Percentiles rank a stretch among this genome's conserved stretches.
Evolutionary conservation across 148 eudicot genomes (phyloP).

Genomic region (Fagopyrum homotropicum): DNA sequence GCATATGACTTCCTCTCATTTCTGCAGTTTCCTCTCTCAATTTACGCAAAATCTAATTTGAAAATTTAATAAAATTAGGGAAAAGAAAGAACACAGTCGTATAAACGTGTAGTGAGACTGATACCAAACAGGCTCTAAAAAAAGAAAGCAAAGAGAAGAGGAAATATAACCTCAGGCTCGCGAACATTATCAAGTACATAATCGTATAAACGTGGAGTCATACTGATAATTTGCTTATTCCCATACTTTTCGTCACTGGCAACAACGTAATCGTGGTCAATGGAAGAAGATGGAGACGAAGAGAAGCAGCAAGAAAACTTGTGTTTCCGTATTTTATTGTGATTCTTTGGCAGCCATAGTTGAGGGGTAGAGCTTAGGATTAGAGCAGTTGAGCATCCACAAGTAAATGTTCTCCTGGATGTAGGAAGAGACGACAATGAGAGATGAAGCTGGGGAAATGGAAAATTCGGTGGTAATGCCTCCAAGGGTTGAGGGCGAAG

Average conservation of each 20-base stretch:
- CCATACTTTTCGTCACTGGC: conserved; percentile 50
- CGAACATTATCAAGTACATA: conserved; percentile 65
- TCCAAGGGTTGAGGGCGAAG: background rate
- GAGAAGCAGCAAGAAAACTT: background rate
- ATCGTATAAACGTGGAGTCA: conserved; percentile 72
- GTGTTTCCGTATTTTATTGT: background rate
- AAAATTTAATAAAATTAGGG: background rate
- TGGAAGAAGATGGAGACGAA: background rate
- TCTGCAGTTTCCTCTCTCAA: conserved; percentile 77
- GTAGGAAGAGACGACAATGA: conserved; percentile 1
- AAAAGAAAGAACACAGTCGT: no score
- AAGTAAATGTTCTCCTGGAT: background rate
- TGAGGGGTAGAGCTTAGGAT: background rate
- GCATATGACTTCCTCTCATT: conserved; percentile 89
- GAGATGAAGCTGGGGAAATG: conserved; percentile 3
- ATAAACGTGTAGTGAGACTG: no score
- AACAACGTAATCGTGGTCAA: conserved; percentile 23
- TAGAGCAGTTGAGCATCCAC: background rate
- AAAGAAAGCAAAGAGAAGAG: background rate
- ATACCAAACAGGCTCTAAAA: no score
- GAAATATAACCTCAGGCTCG: conserved; percentile 49
- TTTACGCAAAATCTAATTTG: conserved; percentile 43
- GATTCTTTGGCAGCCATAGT: background rate
- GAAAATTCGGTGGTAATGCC: conserved; percentile 1
- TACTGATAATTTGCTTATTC: conserved; percentile 63